These are phyloP conservation scores for Leccinellum luteum DNA, from an alignment of 768 basidiomycete species.

Conservation along the genomic window DNA sequence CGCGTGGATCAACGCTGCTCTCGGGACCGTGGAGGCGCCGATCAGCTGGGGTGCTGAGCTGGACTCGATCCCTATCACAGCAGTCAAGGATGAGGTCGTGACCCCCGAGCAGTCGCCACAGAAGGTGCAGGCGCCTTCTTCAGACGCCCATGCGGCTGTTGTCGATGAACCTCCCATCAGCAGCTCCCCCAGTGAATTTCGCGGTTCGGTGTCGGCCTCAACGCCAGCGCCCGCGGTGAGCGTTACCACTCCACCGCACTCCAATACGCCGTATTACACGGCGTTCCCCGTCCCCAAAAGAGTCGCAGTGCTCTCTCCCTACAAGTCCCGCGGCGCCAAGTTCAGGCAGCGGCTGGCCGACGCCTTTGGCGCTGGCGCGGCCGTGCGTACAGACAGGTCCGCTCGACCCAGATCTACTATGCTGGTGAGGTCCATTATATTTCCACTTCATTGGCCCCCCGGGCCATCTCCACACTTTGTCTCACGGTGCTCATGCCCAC, in stretches of 20 bases:
- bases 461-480: background rate
- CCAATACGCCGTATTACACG: background rate
- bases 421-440: background rate
- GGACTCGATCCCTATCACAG: constrained; percentile 5
- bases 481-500: background rate
- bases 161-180: background rate
- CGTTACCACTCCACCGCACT: background rate
- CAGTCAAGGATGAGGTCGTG: background rate
- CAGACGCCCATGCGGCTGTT: background rate
- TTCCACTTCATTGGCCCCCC: background rate
- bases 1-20: constrained; percentile 19
- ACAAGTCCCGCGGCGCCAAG: constrained; percentile 17
- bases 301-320: constrained; percentile 5
- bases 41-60: constrained; percentile 17
- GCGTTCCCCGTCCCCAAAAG: background rate
- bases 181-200: background rate
- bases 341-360: constrained; percentile 20
- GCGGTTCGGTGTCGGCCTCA: background rate
- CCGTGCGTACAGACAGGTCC: constrained; percentile 22
- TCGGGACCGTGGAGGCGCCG: constrained; percentile 23
- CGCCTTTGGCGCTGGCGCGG: constrained; percentile 18
- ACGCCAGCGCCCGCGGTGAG: background rate
- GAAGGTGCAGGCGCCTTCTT: background rate
- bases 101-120: background rate
- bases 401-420: constrained; percentile 17